Percentiles rank a stretch among this genome's conserved stretches.
Conservation (phyloP, 2,329 filamentous ascomycete species). For the Thielaviopsis musarum region DNA sequence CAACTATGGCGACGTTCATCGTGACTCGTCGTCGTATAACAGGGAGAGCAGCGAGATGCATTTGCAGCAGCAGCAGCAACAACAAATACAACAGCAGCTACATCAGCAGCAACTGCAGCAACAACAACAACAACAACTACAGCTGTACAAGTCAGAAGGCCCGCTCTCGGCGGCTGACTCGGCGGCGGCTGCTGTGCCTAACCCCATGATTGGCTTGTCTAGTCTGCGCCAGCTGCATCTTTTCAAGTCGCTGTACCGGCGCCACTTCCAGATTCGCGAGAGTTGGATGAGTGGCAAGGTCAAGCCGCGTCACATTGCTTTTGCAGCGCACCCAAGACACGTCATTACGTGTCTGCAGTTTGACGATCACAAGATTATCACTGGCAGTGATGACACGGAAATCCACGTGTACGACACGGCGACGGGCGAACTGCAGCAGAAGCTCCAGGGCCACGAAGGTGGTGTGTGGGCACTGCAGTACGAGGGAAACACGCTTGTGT, state of each 20-base stretch:
- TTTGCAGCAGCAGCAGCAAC: too few species aligned
- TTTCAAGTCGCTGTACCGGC: constrained; percentile 89
- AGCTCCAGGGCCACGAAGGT: constrained; percentile 83
- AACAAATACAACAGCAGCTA: too few species aligned
- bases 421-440: constrained; percentile 68
- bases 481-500: constrained; percentile 85
- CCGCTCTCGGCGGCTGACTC: constrained; percentile 75
- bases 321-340: constrained; percentile 88
- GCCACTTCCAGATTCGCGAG: constrained; percentile 76
- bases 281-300: constrained; percentile 81
- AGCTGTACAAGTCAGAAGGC: constrained; percentile 51
- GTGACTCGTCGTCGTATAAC: neutral
- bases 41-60: neutral
- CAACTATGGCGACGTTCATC: constrained; percentile 12
- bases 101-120: too few species aligned
- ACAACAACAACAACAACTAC: constrained; percentile 26
- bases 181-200: constrained; percentile 66
- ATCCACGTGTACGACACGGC: constrained; percentile 98
- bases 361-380: constrained; percentile 94
- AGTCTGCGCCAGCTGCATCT: constrained; percentile 73
- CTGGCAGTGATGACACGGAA: constrained; percentile 90
- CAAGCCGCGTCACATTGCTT: constrained; percentile 73
- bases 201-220: constrained; percentile 62
- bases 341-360: constrained; percentile 97
- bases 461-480: constrained; percentile 97